phyloP scores from a whole-genome alignment of 1,139 yeast genomes.

The Candida tetrigidarum region DNA sequence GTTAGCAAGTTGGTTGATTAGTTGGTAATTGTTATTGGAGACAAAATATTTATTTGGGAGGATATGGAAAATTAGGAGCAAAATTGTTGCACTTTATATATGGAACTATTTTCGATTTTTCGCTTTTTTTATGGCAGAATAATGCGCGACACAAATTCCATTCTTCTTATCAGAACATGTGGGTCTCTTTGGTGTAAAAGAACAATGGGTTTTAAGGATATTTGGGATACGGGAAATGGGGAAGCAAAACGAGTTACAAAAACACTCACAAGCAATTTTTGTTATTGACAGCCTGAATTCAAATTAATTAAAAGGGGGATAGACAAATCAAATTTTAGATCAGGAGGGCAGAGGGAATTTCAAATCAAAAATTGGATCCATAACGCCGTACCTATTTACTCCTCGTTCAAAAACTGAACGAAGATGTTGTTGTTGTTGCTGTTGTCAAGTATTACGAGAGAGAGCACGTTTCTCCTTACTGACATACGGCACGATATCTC shows the following conservation, averaged over 20 bases:
- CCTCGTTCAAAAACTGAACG: no score
- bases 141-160: conserved; percentile 1
- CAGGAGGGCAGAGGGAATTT: not conserved
- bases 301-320: not conserved
- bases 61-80: not conserved
- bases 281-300: not conserved
- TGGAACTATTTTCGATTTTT: not conserved
- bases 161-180: conserved; percentile 1
- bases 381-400: no score
- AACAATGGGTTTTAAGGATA: no score
- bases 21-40: not conserved
- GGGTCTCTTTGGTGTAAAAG: not conserved
- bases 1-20: not conserved
- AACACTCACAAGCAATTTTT: not conserved
- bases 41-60: no score
- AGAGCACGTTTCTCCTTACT: conserved; percentile 1
- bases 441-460: no score
- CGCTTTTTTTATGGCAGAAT: no score
- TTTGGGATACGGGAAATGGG: no score
- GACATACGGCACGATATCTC: conserved; percentile 1
- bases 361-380: no score
- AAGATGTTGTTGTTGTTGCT: no score
- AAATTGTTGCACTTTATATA: conserved; percentile 1
- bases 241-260: not conserved
- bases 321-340: not conserved